Evolutionary conservation across 106 monocot genomes (phyloP).

Genomic region (Amphibolis antarctica): DNA sequence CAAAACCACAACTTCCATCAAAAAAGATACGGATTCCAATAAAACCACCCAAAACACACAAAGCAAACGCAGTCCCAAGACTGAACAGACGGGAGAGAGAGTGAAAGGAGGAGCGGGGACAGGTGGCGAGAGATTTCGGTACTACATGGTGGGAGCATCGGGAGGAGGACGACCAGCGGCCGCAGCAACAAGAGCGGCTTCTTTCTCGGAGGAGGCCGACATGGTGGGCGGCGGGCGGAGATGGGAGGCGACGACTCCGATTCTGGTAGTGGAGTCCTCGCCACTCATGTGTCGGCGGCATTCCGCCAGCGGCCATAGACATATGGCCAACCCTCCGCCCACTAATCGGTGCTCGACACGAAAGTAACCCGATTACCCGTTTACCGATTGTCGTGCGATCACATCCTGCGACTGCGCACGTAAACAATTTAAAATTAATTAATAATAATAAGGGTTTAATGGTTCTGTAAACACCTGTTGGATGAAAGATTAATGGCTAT

Average conservation of each 20-base stretch:
- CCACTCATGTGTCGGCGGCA: too few species aligned
- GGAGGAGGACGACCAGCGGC: slow-evolving; percentile 15
- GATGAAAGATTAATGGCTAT: too few species aligned
- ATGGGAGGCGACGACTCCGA: background rate
- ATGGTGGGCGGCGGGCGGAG: background rate
- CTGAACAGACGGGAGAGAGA: background rate
- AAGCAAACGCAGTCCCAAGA: background rate
- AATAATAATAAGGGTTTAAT: too few species aligned
- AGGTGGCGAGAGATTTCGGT: background rate
- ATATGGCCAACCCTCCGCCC: too few species aligned
- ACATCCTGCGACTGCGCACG: too few species aligned
- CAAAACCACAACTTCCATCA: slow-evolving; percentile 1
- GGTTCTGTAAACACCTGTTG: too few species aligned
- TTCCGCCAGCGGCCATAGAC: too few species aligned
- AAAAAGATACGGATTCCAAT: background rate
- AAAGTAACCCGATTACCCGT: too few species aligned
- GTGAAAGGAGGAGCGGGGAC: too few species aligned
- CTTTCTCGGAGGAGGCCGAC: slow-evolving; percentile 43
- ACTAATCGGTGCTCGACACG: too few species aligned
- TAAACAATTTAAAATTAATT: too few species aligned
- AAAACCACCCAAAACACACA: background rate
- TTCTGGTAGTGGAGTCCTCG: background rate
- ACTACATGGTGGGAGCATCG: slow-evolving; percentile 66
- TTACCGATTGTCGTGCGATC: too few species aligned
- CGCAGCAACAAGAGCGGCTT: slow-evolving; percentile 41